Base-by-base conservation (phyloP, 441 rosid species). In the Erodium chrysanthum region DNA sequence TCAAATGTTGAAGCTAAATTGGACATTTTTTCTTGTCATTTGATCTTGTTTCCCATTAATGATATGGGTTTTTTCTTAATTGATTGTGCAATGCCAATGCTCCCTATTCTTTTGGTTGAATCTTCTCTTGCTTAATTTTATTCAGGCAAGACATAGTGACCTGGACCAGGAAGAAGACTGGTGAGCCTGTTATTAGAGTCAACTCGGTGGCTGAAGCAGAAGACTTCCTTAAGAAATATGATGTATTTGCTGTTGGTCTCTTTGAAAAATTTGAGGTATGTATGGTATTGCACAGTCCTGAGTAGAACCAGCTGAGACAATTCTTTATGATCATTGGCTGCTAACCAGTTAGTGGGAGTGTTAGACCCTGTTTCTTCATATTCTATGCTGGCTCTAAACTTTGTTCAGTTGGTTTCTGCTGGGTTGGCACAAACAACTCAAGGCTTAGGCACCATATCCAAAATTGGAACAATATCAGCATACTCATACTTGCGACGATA, bases 101-200 rank as follows among this genome's bases (percentile, higher is more conserved):
- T 8, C 23, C 0, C 12, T 52, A 4, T 61, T 64, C 15, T 50
- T 18, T 8, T 63, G 56, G 44, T 58, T 62, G 46, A 52, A 52
- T 40, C n/a, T 74, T 8, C 22, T 14, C 14, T 56, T 74, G 18
- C 23, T 69, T 77, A 37, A 58, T 79, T 46, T 71, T 62, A 22
- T 74, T 70, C 78, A 92, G 96, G 81, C 86, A 84, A 68, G 96
- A 85, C 17, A 84, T 92, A 25, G 86, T 90, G 71, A 84, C 85
- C 23, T 92, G 96, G 96, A 83, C 83, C 54, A 88, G 89, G 81
- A 92, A 92, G 75, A 90, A 85, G 84, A 86, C 92, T 10, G 92
- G 94, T 23, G 82, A 65, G 5, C 86, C 95, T 20, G 83, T 86
- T 69, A 70, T 80, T 68, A 84, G 87, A 74, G 58, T 87, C 65